Evolutionary conservation across 2,329 filamentous ascomycete genomes (phyloP).

Genomic region (Neodidymelliopsis sp.): DNA sequence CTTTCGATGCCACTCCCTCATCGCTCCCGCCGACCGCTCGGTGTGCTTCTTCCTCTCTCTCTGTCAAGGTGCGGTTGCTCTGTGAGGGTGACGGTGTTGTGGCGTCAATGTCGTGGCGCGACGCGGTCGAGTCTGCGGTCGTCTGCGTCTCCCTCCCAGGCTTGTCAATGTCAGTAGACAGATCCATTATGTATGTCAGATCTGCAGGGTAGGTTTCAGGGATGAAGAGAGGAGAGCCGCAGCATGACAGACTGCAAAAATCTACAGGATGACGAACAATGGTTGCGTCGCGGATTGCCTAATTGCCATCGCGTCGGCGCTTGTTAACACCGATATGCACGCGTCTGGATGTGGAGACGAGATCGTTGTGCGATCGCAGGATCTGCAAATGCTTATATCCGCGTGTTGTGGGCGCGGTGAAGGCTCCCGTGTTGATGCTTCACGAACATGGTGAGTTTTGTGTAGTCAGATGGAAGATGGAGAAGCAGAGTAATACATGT

Average conservation of each 20-base stretch:
- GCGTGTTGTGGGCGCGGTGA: neutral
- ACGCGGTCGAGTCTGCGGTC: conserved; percentile 4
- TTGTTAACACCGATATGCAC: conserved; percentile 9
- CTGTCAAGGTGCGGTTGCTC: conserved; percentile 24
- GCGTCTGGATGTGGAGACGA: neutral
- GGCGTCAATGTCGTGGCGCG: conserved; percentile 16
- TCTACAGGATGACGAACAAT: conserved; percentile 4
- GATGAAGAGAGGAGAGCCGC: conserved; percentile 10
- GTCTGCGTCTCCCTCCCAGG: conserved; percentile 8
- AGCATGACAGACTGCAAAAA: conserved; percentile 10
- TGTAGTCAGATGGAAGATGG: neutral
- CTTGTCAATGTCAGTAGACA: conserved; percentile 11
- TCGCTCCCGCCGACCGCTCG: conserved; percentile 1
- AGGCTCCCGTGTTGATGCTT: neutral
- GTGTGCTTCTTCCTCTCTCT: conserved; percentile 7
- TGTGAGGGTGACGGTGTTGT: conserved; percentile 22
- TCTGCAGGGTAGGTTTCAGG: conserved; percentile 1
- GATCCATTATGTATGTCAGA: conserved; percentile 10
- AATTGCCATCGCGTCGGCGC: conserved; percentile 6
- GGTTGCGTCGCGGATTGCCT: conserved; percentile 8
- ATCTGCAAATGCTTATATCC: conserved; percentile 3
- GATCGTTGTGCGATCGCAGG: conserved; percentile 1
- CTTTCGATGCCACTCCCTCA: conserved; percentile 6
- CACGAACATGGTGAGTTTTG: neutral
- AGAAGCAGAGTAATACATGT: neutral